Base-by-base conservation (phyloP, 306 rosid species). In the Prunus kanzakura region DNA sequence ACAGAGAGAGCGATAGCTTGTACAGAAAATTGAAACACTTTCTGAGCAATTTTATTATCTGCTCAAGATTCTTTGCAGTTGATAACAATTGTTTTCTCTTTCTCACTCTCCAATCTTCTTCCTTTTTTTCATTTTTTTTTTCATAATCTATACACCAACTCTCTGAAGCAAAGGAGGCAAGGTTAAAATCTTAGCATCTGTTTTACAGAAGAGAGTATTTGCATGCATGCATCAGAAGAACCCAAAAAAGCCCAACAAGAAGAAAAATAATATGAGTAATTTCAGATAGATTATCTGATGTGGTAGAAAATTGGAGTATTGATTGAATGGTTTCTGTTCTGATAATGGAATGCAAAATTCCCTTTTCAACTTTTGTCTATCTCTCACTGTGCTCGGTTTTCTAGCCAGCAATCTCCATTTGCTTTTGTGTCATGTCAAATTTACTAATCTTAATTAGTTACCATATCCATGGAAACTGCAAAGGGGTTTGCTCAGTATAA, bases 391-490 rank as follows among this genome's bases (percentile, higher is more conserved):
- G 47, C 23, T 18, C 23, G 16, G 2, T 32, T 64, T 32, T 35
- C 23, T 16, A 32, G 68, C 35, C 25, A 32, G 47, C n/a, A 29
- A 16, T 64, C 47, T 64, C 68, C 2, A 29, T 64, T 45, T 64
- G 43, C 76, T 22, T 56, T 63, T 13, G 45, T 19, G 75, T 72
- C 67, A 58, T 41, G 4, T 58, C 25, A 58, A 55, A 14, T 14
- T 56, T 58, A 61, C 6, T 23, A 49, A 73, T 57, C 56, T 9
- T 45, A 46, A 73, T 73, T 64, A 60, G 18, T 73, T 61, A 61
- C 76, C 84, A 67, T 63, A 71, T 88, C 78, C 32, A 65, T 78
- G 89, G 76, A 81, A 75, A 58, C 77, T 27, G 80, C 71, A 79
- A 82, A 82, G 87, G 75, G 6, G 64, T 54, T 67, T 52, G 54